Percentiles rank a stretch among this genome's conserved stretches.
Conservation (phyloP, 768 basidiomycete genomes). For the Suillus placidus region DNA sequence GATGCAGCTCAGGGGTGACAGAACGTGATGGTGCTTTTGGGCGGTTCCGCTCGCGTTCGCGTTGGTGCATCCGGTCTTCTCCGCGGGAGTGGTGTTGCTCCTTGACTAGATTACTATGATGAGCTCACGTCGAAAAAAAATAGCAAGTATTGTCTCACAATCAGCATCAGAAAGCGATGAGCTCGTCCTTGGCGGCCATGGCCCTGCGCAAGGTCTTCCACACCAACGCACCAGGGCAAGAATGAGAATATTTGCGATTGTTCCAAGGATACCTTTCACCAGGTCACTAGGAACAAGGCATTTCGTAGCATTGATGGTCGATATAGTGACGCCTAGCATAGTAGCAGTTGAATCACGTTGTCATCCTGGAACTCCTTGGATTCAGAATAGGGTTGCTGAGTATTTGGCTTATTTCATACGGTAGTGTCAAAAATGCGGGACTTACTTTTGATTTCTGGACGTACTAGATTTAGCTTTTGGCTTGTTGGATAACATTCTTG, state of each 20-base stretch:
- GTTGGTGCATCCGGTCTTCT: conserved; percentile 40
- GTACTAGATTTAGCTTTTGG: no score
- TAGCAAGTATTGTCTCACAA: conserved; percentile 29
- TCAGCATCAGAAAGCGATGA: conserved; percentile 27
- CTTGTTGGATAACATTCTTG: no score
- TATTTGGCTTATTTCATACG: background rate
- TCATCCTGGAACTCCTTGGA: background rate
- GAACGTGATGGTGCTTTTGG: conserved; percentile 32
- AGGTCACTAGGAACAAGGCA: no score
- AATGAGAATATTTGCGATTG: no score
- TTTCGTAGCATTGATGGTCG: no score
- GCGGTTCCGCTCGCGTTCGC: conserved; percentile 53
- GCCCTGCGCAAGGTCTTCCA: no score
- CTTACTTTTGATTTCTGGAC: no score
- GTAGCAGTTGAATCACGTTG: no score
- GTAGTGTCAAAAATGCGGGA: no score
- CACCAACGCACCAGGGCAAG: no score
- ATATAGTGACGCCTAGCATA: no score
- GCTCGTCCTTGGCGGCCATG: conserved; percentile 29
- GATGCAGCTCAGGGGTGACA: conserved; percentile 27
- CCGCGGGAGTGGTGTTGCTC: conserved; percentile 32
- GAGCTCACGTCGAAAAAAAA: conserved; percentile 5
- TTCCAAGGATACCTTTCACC: no score
- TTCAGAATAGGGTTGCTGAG: background rate
- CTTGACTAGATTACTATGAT: conserved; percentile 24